Evolutionary conservation across 148 eudicot genomes (phyloP).

Genomic region (Vaccinium vitisidaea): DNA sequence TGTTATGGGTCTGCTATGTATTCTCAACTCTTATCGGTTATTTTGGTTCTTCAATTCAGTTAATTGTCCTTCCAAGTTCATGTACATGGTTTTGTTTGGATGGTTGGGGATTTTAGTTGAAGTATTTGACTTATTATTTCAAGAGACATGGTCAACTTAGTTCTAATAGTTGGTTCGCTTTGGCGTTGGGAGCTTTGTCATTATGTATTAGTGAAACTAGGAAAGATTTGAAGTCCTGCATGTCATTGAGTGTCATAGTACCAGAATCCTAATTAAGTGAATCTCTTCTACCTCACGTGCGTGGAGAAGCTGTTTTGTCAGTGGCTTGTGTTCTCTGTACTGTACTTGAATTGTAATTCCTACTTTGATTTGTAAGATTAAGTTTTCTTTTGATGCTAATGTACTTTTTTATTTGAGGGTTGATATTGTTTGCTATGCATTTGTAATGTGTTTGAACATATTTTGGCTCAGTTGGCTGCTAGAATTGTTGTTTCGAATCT

Average conservation of each 20-base stretch:
- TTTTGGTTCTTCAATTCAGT: background rate
- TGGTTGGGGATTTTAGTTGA: background rate
- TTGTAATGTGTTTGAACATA: background rate
- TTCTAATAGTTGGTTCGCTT: background rate
- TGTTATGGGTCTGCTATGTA: background rate
- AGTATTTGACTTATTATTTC: background rate
- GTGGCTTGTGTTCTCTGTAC: background rate
- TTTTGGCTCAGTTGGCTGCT: conserved; percentile 71
- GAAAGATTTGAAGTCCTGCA: background rate
- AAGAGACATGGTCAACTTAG: background rate
- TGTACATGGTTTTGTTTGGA: too few species aligned
- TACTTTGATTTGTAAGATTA: background rate
- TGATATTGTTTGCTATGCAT: background rate
- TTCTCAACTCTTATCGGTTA: background rate
- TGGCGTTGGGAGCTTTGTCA: background rate
- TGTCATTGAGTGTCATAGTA: background rate
- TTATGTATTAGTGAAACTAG: background rate
- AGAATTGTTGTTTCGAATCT: conserved; percentile 87
- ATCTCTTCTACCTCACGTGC: background rate
- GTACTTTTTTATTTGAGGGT: background rate
- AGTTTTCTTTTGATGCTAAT: background rate
- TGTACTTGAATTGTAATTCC: background rate
- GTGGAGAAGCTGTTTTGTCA: background rate
- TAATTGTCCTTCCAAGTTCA: background rate
- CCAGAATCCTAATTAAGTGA: background rate